phyloP scores from a whole-genome alignment of 1,284 basidiomycete genomes.

The Hypsizygus ulmarius region DNA sequence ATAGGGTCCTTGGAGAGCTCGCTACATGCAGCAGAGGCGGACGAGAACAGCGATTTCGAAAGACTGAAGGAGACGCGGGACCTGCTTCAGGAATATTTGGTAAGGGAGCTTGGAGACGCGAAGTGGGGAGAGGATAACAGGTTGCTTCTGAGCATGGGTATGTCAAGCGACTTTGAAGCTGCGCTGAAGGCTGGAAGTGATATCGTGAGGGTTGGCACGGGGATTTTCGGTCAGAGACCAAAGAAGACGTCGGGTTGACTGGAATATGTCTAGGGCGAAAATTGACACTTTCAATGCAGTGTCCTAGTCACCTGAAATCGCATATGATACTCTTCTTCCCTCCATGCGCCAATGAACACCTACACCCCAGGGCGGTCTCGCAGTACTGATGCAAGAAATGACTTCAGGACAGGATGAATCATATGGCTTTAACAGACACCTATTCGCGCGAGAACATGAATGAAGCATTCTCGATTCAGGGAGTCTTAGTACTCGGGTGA shows the following conservation, averaged over 20 bases:
- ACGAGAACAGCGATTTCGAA: conserved; percentile 84
- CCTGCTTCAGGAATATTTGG: conserved; percentile 48
- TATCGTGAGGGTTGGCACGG: conserved; percentile 89
- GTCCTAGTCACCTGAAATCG: too few species aligned
- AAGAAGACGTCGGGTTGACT: conserved; percentile 38
- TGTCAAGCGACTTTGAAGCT: conserved; percentile 93
- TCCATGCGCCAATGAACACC: too few species aligned
- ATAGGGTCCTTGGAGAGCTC: conserved; percentile 85
- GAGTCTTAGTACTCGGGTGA: background rate
- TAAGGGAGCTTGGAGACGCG: conserved; percentile 30
- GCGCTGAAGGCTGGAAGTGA: conserved; percentile 84
- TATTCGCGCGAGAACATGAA: background rate
- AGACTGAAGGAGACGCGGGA: conserved; percentile 64
- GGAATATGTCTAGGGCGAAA: background rate
- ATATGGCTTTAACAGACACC: too few species aligned
- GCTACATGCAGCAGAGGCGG: conserved; percentile 50
- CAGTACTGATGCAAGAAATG: too few species aligned
- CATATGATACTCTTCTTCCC: too few species aligned
- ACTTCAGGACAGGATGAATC: too few species aligned
- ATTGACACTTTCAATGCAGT: too few species aligned
- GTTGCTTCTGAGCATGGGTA: conserved; percentile 93
- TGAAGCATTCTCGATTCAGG: background rate
- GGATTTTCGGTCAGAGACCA: conserved; percentile 80
- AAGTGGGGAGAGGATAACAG: conserved; percentile 56
- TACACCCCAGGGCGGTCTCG: too few species aligned